A percentile compares a stretch with the other conserved stretches of the same genome.
These are phyloP conservation scores for Candida stauntonica DNA, from an alignment of 805 yeast species.

Conservation along the genomic window DNA sequence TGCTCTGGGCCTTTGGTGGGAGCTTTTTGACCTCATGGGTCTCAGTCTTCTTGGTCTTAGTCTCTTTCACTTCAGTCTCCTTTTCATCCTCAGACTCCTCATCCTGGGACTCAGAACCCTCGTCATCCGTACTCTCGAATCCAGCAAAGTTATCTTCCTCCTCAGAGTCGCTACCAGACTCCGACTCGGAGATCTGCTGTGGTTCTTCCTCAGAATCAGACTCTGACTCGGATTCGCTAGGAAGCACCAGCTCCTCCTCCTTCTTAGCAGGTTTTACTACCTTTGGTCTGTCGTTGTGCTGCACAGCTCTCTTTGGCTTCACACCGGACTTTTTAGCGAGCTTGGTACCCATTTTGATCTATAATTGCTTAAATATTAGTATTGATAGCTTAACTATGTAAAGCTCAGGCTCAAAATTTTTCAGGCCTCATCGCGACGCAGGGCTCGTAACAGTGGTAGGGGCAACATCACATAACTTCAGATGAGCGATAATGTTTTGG, in stretches of 20 bases:
- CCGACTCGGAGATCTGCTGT: too few relatives aligned
- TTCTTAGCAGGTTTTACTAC: slow-evolving; percentile 4
- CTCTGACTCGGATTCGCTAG: slow-evolving; percentile 27
- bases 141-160: slow-evolving; percentile 10
- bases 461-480: not conserved
- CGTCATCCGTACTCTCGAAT: slow-evolving; percentile 19
- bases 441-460: slow-evolving; percentile 8
- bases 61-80: slow-evolving; percentile 10
- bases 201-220: slow-evolving; percentile 7
- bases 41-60: slow-evolving; percentile 26
- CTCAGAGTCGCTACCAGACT: slow-evolving; percentile 11
- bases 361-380: not conserved
- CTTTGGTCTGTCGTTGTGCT: slow-evolving; percentile 7
- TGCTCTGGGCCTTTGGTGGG: slow-evolving; percentile 16
- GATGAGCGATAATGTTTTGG: too few relatives aligned
- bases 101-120: slow-evolving; percentile 4
- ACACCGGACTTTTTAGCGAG: slow-evolving; percentile 17
- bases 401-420: slow-evolving; percentile 4
- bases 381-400: not conserved
- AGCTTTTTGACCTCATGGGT: slow-evolving; percentile 25
- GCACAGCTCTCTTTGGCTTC: slow-evolving; percentile 20
- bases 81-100: slow-evolving; percentile 10
- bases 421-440: slow-evolving; percentile 16
- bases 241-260: slow-evolving; percentile 28
- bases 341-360: slow-evolving; percentile 15